These are phyloP conservation scores for Crotalaria pallida DNA, from an alignment of 306 rosid species.

Conservation along the genomic window DNA sequence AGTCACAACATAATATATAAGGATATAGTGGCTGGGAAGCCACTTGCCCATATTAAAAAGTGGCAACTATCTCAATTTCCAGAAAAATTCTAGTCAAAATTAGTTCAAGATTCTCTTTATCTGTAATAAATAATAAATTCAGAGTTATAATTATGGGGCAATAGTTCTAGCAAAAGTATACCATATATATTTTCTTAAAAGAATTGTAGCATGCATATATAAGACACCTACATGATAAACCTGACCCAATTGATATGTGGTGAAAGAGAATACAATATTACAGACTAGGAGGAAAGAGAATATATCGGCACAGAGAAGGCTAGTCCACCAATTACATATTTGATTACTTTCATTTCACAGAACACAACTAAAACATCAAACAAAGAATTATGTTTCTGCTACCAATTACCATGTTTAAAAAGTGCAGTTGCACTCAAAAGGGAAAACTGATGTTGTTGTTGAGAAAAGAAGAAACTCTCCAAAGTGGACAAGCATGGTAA, in stretches of 20 bases:
- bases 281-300: background rate
- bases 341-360: background rate
- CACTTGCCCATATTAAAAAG: background rate
- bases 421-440: background rate
- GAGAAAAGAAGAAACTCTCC: background rate
- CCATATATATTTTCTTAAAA: background rate
- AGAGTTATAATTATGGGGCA: background rate
- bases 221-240: background rate
- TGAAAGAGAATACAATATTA: background rate
- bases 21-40: background rate
- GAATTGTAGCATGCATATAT: background rate
- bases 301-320: background rate
- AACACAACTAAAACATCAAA: conserved; percentile 1
- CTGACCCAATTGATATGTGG: background rate
- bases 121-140: background rate
- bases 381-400: background rate
- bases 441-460: background rate
- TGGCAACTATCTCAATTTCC: background rate
- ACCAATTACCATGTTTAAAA: background rate
- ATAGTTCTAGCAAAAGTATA: too few species aligned
- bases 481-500: background rate
- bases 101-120: background rate
- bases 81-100: background rate
- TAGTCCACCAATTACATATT: background rate
- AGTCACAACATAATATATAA: background rate